A percentile compares a stretch with the other conserved stretches of the same genome.
Evolutionary conservation across 2,329 filamentous ascomycete genomes (phyloP).

Genomic region (Aspergillus novofumigatus): DNA sequence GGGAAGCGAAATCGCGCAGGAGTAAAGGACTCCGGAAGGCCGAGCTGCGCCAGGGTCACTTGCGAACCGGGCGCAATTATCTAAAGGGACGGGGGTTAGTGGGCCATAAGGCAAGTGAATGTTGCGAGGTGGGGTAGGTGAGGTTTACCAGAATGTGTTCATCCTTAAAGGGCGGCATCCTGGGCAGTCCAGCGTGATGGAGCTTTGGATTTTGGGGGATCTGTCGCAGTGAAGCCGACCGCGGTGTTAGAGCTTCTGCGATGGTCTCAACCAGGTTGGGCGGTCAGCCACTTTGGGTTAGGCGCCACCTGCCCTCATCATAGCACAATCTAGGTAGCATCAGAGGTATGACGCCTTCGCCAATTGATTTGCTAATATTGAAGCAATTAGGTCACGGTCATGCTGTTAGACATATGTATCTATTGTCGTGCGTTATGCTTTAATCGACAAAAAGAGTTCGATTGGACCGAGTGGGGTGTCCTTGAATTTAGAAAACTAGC

Average conservation of each 20-base stretch:
- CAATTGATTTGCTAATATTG: neutral
- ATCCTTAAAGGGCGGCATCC: slow-evolving; percentile 51
- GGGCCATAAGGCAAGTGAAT: neutral
- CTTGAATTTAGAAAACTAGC: neutral
- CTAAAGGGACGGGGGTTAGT: slow-evolving; percentile 23
- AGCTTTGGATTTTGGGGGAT: slow-evolving; percentile 4
- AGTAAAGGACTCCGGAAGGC: slow-evolving; percentile 83
- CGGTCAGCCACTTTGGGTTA: slow-evolving; percentile 19
- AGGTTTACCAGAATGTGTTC: slow-evolving; percentile 47
- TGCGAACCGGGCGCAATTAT: slow-evolving; percentile 67
- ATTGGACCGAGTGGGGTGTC: neutral
- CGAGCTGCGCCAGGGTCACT: slow-evolving; percentile 86
- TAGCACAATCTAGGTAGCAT: neutral
- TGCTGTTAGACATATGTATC: neutral
- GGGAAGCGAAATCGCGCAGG: slow-evolving; percentile 81
- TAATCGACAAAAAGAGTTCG: neutral
- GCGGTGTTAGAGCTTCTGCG: slow-evolving; percentile 17
- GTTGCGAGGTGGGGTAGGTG: neutral
- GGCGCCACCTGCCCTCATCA: slow-evolving; percentile 9
- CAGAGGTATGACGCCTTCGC: neutral
- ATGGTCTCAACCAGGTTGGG: slow-evolving; percentile 11
- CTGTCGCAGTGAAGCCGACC: slow-evolving; percentile 16
- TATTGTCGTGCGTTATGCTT: neutral
- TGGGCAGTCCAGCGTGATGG: slow-evolving; percentile 15
- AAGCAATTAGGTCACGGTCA: neutral